phyloP scores from a whole-genome alignment of 1,139 yeast species.

The Geotrichum fermentans region DNA sequence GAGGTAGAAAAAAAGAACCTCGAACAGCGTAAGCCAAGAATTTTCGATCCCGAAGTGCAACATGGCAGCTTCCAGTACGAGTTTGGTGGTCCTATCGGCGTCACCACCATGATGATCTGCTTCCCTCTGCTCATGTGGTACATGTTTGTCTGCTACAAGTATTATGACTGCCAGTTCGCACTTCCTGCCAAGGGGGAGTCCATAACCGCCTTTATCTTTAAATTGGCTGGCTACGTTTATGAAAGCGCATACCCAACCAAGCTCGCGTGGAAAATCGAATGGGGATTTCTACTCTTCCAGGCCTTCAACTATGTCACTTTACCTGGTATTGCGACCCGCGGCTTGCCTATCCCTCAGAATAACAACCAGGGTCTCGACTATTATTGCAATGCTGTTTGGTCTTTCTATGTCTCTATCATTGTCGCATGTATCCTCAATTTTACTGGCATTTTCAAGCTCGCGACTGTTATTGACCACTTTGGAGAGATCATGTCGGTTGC shows the following conservation, averaged over 20 bases:
- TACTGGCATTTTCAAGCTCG: constrained; percentile 66
- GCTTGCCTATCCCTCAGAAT: constrained; percentile 83
- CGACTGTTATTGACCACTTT: constrained; percentile 70
- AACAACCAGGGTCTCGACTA: constrained; percentile 78
- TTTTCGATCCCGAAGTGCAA: constrained; percentile 18
- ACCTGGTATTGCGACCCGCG: constrained; percentile 94
- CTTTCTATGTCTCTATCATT: constrained; percentile 66
- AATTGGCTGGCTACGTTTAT: constrained; percentile 43
- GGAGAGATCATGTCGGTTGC: constrained; percentile 94
- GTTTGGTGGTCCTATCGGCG: constrained; percentile 94
- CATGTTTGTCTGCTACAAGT: constrained; percentile 88
- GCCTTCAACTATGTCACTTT: constrained; percentile 71
- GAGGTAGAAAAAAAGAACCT: background rate
- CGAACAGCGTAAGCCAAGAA: constrained; percentile 8
- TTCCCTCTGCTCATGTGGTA: constrained; percentile 94
- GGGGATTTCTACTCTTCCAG: constrained; percentile 67
- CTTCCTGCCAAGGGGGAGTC: constrained; percentile 60
- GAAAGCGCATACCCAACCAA: constrained; percentile 65
- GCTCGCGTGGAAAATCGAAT: constrained; percentile 64
- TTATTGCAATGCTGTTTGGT: constrained; percentile 85
- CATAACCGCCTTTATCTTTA: constrained; percentile 51
- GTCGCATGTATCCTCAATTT: constrained; percentile 60
- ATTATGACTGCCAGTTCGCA: constrained; percentile 69
- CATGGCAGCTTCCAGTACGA: constrained; percentile 47
- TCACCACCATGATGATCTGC: constrained; percentile 84